Evolutionary conservation across 2,329 filamentous ascomycete species (phyloP), one percentile per base, ranked within the genome.

Genomic region (Fusarium sp.): DNA sequence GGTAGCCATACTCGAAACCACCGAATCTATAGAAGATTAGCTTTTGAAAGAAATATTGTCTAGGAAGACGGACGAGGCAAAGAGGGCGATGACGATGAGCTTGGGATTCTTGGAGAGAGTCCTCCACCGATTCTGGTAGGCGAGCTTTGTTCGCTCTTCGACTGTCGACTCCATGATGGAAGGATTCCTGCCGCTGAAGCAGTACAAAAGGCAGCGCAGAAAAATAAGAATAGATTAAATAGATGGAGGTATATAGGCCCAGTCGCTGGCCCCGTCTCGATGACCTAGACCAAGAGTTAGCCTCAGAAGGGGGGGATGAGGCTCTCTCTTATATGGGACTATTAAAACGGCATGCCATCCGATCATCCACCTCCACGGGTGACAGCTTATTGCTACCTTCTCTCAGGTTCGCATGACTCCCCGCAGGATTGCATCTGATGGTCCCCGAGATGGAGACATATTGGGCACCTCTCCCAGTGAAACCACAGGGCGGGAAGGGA

Each of bases 1-100:
- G 84, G 18, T 70, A 70, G n/a, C 68, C 68, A 70, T 70, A 70
- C 14, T 74, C 72, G 8, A 74, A 74, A 29, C 72, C 72, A 49
- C 72, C 72, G 2, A 74, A 59, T 27, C 72, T 74, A 2, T 0
- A 3, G 6, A 58, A n/a, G 16, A 10, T 58, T 7, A 38, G 14
- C 14, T 4, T 18, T 1, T 1, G 2, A 16, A 6, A 13, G 4
- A 11, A 1, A 9, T 2, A 6, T 40, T 4, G 7, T 10, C 4
- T 4, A 4, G 31, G 29, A 25, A 23, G n/a, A 60, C 72, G 49
- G 7, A 74, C 72, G 72, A 74, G 38, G 72, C 72, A n/a, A 74
- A 74, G 14, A 74, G 61, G 1, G 72, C 72, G 18, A 74, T 71
- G 58, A 71, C 54, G 2, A 73, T 61, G 14, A 74, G 40, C 53